phyloP scores from a whole-genome alignment of 2,329 filamentous ascomycete genomes.

The Aaosphaeria pasadenensis region DNA sequence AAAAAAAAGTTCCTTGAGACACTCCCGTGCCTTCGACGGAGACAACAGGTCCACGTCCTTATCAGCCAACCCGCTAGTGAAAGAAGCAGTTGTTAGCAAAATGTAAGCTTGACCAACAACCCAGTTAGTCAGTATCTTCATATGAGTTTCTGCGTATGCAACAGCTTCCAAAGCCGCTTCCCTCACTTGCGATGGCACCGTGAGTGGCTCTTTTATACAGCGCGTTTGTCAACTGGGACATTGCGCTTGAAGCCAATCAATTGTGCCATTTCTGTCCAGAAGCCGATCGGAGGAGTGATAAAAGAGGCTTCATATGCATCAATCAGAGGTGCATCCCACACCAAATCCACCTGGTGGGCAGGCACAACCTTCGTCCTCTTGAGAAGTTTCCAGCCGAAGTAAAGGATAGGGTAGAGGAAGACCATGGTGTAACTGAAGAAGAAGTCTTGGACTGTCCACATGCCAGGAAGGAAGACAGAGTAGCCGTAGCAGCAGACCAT shows the following conservation, averaged over 20 bases:
- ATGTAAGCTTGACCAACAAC: too few relatives aligned
- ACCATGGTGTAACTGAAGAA: constrained; percentile 48
- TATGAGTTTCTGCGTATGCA: too few relatives aligned
- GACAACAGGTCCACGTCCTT: too few relatives aligned
- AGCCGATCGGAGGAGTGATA: constrained; percentile 30
- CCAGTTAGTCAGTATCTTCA: too few relatives aligned
- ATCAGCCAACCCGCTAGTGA: too few relatives aligned
- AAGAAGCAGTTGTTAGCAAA: too few relatives aligned
- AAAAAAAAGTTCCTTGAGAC: too few relatives aligned
- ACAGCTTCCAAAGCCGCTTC: too few relatives aligned
- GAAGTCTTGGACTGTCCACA: background rate
- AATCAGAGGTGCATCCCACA: constrained; percentile 40
- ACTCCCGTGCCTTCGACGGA: too few relatives aligned
- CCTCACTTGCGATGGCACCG: too few relatives aligned
- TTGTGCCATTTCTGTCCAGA: constrained; percentile 37
- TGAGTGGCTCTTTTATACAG: background rate
- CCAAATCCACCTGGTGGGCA: constrained; percentile 49
- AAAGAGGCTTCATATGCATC: constrained; percentile 44
- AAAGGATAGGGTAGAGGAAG: constrained; percentile 50
- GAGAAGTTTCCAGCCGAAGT: constrained; percentile 61
- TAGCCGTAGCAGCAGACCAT: constrained; percentile 55
- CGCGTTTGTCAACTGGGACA: background rate
- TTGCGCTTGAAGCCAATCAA: constrained; percentile 19
- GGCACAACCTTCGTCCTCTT: constrained; percentile 56
- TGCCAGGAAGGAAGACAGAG: background rate